Evolutionary conservation across 345 rosid genomes (phyloP).

Genomic region (Ceriops decandra): DNA sequence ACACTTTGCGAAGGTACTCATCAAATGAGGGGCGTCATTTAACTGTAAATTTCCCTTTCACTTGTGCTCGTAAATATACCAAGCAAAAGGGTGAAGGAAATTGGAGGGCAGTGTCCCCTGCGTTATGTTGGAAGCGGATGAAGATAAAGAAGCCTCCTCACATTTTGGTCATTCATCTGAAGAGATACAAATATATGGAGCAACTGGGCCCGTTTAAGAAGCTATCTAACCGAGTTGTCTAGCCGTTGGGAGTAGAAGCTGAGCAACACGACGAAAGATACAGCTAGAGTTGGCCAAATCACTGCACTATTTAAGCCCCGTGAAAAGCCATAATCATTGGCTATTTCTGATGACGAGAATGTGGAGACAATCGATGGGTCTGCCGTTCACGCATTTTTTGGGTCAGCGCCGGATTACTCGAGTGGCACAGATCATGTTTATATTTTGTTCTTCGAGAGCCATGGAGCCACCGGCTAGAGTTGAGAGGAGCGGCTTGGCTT

Average conservation of each 20-base stretch:
- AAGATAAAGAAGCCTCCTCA: constrained; percentile 98
- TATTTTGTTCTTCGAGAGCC: constrained; percentile 93
- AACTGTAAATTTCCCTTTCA: too few relatives aligned
- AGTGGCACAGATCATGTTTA: constrained; percentile 97
- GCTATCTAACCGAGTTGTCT: constrained; percentile 87
- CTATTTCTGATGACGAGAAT: constrained; percentile 92
- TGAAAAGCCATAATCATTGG: constrained; percentile 99
- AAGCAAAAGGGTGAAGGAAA: too few relatives aligned
- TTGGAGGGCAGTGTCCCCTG: too few relatives aligned
- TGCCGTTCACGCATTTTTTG: constrained; percentile 95
- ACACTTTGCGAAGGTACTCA: too few relatives aligned
- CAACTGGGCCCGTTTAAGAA: constrained; percentile 94
- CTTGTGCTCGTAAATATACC: too few relatives aligned
- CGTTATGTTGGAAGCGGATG: constrained; percentile 57
- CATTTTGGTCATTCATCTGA: constrained; percentile 82
- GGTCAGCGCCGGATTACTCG: constrained; percentile 92
- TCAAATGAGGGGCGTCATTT: too few relatives aligned
- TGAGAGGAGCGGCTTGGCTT: constrained; percentile 28
- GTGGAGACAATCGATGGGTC: constrained; percentile 99
- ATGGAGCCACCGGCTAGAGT: constrained; percentile 47
- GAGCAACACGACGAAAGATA: constrained; percentile 83
- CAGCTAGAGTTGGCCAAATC: constrained; percentile 45
- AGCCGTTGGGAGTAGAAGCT: constrained; percentile 92
- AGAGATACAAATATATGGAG: constrained; percentile 94
- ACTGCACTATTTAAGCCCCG: constrained; percentile 92